Conservation (phyloP, 306 rosid species). For the Fagus sylvatica region DNA sequence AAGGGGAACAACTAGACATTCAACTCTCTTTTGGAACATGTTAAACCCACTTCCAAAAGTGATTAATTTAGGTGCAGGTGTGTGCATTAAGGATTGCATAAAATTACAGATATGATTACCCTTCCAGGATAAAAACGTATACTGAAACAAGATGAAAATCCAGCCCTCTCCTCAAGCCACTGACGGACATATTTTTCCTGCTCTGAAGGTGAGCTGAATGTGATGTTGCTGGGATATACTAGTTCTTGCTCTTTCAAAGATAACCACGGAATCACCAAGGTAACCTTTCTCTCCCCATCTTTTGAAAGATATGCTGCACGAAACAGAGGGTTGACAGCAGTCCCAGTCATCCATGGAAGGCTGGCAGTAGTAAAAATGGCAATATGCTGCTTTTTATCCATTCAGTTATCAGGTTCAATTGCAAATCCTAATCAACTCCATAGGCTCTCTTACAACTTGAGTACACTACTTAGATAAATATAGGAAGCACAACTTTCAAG, state of each 20-base stretch:
- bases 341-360: slow-evolving; percentile 99
- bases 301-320: slow-evolving; percentile 86
- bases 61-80: neutral
- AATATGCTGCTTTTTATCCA: slow-evolving; percentile 72
- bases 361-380: slow-evolving; percentile 96
- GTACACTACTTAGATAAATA: slow-evolving; percentile 1
- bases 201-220: slow-evolving; percentile 60
- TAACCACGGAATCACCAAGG: slow-evolving; percentile 91
- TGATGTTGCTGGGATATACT: slow-evolving; percentile 76
- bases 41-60: neutral
- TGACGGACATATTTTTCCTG: slow-evolving; percentile 70
- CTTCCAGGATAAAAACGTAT: slow-evolving; percentile 77
- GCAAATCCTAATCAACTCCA: slow-evolving; percentile 16
- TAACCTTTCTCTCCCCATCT: slow-evolving; percentile 61
- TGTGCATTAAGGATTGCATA: neutral
- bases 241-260: slow-evolving; percentile 66
- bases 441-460: slow-evolving; percentile 9
- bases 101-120: slow-evolving; percentile 46
- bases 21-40: neutral
- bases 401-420: slow-evolving; percentile 35
- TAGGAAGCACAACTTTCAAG: slow-evolving; percentile 22
- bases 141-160: slow-evolving; percentile 52
- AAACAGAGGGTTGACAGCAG: slow-evolving; percentile 92
- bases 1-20: neutral
- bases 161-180: slow-evolving; percentile 85